A percentile compares a stretch with the other conserved stretches of the same genome.
Evolutionary conservation across 768 basidiomycete species (phyloP).

Genomic region (Guyanaporus albipodus): DNA sequence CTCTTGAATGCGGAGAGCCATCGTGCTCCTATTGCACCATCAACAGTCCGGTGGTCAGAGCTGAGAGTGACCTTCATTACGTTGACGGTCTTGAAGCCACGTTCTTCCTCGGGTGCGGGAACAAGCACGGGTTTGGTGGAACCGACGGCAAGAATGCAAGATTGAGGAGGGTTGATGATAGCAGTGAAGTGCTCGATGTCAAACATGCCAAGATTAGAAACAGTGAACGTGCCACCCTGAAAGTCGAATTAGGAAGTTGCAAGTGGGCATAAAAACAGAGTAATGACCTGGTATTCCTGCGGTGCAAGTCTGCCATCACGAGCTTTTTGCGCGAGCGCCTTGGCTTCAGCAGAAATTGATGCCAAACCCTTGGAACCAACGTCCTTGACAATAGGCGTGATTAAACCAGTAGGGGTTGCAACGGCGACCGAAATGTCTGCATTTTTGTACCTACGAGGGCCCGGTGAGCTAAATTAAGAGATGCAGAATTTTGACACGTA

Average conservation of each 20-base stretch:
- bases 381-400: slow-evolving; percentile 96
- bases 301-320: slow-evolving; percentile 95
- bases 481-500: slow-evolving; percentile 38
- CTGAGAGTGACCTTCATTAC: slow-evolving; percentile 96
- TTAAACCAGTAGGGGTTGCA: slow-evolving; percentile 91
- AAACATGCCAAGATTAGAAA: slow-evolving; percentile 99
- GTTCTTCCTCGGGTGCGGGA: slow-evolving; percentile 83
- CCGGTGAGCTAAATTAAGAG: not conserved
- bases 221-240: slow-evolving; percentile 95
- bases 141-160: slow-evolving; percentile 95
- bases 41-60: slow-evolving; percentile 92
- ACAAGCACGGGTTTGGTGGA: slow-evolving; percentile 81
- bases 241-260: slow-evolving; percentile 1
- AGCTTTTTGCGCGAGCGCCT: slow-evolving; percentile 90
- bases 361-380: slow-evolving; percentile 91
- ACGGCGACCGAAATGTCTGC: slow-evolving; percentile 97
- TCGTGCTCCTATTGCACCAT: slow-evolving; percentile 91
- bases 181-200: slow-evolving; percentile 95
- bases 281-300: slow-evolving; percentile 85
- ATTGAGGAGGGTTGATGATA: slow-evolving; percentile 98
- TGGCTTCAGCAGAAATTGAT: slow-evolving; percentile 87
- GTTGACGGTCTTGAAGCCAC: slow-evolving; percentile 89
- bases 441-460: slow-evolving; percentile 76
- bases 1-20: slow-evolving; percentile 95
- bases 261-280: not conserved